Conservation (phyloP, 805 yeast species). For the Zygoascus bituminiphila region DNA sequence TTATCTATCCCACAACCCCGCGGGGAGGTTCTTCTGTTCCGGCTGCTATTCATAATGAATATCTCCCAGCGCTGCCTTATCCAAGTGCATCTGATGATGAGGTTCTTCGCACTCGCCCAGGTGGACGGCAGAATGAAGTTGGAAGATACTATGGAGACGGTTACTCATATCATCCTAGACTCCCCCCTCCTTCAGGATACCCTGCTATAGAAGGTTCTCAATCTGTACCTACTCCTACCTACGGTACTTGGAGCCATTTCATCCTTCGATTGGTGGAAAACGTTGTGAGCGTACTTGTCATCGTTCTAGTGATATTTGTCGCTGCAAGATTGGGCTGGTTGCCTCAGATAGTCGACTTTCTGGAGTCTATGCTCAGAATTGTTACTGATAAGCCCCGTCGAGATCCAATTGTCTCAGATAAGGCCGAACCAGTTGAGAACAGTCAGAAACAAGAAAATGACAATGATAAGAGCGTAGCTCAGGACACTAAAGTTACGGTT, state of each 20-base stretch:
- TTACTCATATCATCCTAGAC: not conserved
- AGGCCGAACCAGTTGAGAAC: too few relatives aligned
- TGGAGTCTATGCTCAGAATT: constrained; percentile 13
- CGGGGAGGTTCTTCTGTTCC: not conserved
- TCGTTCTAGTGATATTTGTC: constrained; percentile 22
- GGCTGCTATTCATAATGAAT: not conserved
- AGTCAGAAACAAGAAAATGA: too few relatives aligned
- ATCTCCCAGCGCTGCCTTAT: constrained; percentile 8
- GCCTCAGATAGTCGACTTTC: constrained; percentile 19
- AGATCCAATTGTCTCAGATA: not conserved
- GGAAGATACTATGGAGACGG: constrained; percentile 7
- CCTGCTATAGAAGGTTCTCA: constrained; percentile 8
- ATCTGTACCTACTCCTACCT: constrained; percentile 7
- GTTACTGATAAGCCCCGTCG: not conserved
- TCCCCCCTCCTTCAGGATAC: not conserved
- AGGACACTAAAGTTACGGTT: not conserved
- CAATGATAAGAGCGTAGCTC: not conserved
- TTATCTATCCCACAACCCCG: not conserved
- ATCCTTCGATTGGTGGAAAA: constrained; percentile 32
- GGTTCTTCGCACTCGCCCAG: not conserved
- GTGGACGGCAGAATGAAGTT: constrained; percentile 4
- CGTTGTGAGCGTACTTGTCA: constrained; percentile 30
- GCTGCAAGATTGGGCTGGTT: constrained; percentile 21
- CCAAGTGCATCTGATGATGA: not conserved
- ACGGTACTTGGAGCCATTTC: constrained; percentile 16